These are phyloP conservation scores for Diaporthe ilicicola DNA, from an alignment of 2,329 filamentous ascomycete genomes.

Conservation along the genomic window DNA sequence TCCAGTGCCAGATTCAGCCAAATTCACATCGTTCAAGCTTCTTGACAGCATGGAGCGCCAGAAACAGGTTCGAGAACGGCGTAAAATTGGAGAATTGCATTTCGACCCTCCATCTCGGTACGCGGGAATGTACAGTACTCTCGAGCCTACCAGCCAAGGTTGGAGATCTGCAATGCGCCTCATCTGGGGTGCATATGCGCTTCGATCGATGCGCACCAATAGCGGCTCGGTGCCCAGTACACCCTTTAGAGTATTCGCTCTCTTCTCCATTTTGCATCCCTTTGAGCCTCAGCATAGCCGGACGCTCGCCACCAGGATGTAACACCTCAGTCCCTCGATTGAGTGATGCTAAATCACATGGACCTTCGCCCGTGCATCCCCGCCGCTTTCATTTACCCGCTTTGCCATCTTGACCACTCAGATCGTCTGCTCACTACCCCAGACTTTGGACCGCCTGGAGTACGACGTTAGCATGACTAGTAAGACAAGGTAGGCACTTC, in stretches of 20 bases:
- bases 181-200: conserved; percentile 31
- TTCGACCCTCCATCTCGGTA: conserved; percentile 22
- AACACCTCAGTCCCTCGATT: conserved; percentile 5
- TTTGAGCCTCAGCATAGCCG: conserved; percentile 19
- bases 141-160: conserved; percentile 13
- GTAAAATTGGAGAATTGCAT: neutral
- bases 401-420: conserved; percentile 15
- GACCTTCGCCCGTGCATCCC: conserved; percentile 1
- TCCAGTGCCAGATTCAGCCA: neutral
- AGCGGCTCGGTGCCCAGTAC: conserved; percentile 2
- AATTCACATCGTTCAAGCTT: neutral
- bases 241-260: neutral
- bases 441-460: conserved; percentile 7
- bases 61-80: neutral
- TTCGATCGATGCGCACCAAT: conserved; percentile 31
- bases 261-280: neutral
- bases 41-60: neutral
- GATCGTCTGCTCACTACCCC: neutral
- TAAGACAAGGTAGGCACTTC: neutral
- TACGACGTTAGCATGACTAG: conserved; percentile 20
- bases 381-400: neutral
- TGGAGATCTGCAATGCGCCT: conserved; percentile 24
- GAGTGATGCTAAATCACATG: conserved; percentile 7
- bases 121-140: conserved; percentile 5
- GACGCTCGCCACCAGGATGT: conserved; percentile 14